A percentile compares a stretch with the other conserved stretches of the same genome.
phyloP scores from a whole-genome alignment of 2,329 filamentous ascomycete species.

The Arthrobotrys iridis region DNA sequence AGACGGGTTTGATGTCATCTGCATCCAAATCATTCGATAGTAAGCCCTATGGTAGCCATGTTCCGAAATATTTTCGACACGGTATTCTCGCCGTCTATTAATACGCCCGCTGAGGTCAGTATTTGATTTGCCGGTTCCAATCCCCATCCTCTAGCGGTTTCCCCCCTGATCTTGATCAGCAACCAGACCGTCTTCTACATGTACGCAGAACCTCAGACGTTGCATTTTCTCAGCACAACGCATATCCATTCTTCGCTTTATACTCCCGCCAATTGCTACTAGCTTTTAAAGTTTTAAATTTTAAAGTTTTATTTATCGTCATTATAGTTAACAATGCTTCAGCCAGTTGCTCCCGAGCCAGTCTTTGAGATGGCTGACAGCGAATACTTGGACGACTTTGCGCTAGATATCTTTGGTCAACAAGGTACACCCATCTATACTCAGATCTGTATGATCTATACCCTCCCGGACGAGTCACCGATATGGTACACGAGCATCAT shows the following conservation, averaged over 20 bases:
- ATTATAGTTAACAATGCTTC: constrained; percentile 18
- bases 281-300: background rate
- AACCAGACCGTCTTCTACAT: constrained; percentile 2
- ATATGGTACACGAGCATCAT: constrained; percentile 30
- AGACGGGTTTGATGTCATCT: constrained; percentile 44
- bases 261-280: background rate
- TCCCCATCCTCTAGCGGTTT: background rate
- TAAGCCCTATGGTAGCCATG: constrained; percentile 3
- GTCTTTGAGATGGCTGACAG: constrained; percentile 5
- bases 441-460: constrained; percentile 38
- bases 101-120: constrained; percentile 13
- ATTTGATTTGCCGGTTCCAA: background rate
- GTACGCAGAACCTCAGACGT: background rate
- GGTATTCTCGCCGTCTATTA: constrained; percentile 15
- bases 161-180: constrained; percentile 12
- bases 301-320: background rate
- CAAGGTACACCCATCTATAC: constrained; percentile 42
- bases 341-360: constrained; percentile 26
- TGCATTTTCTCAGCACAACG: constrained; percentile 23
- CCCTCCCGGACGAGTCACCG: constrained; percentile 28
- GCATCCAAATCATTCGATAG: constrained; percentile 24
- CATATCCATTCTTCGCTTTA: background rate
- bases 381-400: constrained; percentile 33
- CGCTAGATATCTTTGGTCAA: constrained; percentile 45
- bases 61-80: constrained; percentile 9